phyloP scores from a whole-genome alignment of 2,329 filamentous ascomycete species.

The Macroventuria anomochaeta region DNA sequence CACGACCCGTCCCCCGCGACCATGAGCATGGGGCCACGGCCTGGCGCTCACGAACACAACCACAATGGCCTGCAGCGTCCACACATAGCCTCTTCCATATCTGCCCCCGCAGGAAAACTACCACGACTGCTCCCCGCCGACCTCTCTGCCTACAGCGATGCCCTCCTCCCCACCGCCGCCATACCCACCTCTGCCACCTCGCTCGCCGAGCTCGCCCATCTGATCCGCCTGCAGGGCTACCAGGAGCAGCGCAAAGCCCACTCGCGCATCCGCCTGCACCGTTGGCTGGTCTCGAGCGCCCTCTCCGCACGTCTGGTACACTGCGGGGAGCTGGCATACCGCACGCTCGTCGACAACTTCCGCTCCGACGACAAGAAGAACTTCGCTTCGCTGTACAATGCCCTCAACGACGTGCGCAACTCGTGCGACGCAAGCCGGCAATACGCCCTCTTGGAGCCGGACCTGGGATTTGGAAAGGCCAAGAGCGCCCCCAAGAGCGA shows the following conservation, averaged over 20 bases:
- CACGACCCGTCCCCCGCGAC: constrained; percentile 6
- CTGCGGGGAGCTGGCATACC: constrained; percentile 75
- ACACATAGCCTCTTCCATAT: constrained; percentile 51
- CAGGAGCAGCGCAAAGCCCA: constrained; percentile 81
- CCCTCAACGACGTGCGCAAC: constrained; percentile 78
- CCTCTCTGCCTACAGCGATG: constrained; percentile 69
- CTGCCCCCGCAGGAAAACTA: constrained; percentile 53
- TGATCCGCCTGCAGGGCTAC: constrained; percentile 79
- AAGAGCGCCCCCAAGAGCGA: constrained; percentile 49
- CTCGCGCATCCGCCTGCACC: constrained; percentile 74
- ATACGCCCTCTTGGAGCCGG: constrained; percentile 74
- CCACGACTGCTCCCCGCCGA: constrained; percentile 68
- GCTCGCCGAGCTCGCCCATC: constrained; percentile 77
- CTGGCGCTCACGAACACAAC: constrained; percentile 12
- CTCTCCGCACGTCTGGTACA: constrained; percentile 76
- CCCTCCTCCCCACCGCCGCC: constrained; percentile 63
- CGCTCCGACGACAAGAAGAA: constrained; percentile 78
- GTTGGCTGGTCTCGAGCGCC: constrained; percentile 76
- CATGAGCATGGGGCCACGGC: constrained; percentile 7
- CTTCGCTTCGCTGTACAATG: constrained; percentile 77
- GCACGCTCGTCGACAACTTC: constrained; percentile 79
- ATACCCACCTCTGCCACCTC: constrained; percentile 67
- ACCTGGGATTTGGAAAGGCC: constrained; percentile 64
- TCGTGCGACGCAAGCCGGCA: constrained; percentile 76
- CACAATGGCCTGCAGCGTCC: constrained; percentile 40